Conservation (phyloP, 495 filamentous ascomycete species). For the Barbatosphaeria neglecta region DNA sequence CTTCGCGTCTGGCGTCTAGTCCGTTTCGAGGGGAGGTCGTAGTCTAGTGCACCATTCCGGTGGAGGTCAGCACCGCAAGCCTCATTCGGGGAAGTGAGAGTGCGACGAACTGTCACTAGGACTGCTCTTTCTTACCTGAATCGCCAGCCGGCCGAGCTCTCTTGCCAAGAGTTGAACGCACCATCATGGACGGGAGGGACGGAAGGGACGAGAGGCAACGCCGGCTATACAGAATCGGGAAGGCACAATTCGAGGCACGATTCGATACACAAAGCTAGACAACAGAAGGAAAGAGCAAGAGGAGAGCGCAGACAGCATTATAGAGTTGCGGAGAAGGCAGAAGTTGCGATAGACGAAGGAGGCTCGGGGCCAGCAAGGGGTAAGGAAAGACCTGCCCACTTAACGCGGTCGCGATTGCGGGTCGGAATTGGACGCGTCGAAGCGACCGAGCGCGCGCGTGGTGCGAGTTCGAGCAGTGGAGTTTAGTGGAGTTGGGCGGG, state of each 20-base stretch:
- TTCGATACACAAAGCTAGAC: no score
- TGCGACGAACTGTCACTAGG: conserved; percentile 10
- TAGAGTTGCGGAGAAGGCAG: no score
- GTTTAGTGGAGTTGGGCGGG: no score
- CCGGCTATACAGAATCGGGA: no score
- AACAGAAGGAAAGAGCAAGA: no score
- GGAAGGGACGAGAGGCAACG: conserved; percentile 11
- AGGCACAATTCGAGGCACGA: no score
- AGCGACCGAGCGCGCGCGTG: background rate
- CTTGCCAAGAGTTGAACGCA: conserved; percentile 59
- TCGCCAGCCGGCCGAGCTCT: conserved; percentile 46
- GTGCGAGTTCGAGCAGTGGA: no score
- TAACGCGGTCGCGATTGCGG: background rate
- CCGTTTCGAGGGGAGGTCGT: conserved; percentile 43
- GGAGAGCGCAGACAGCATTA: no score
- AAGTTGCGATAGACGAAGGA: conserved; percentile 1
- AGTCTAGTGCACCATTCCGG: conserved; percentile 4
- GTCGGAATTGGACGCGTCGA: background rate
- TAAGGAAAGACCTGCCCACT: background rate
- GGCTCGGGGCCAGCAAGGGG: background rate
- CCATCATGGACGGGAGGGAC: conserved; percentile 33
- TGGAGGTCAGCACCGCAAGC: background rate
- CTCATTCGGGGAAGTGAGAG: conserved; percentile 23
- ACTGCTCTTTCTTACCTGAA: conserved; percentile 41
- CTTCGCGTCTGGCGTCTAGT: conserved; percentile 42